phyloP scores from a whole-genome alignment of 176 grass and related monocot species.

The Eleusine coracana region DNA sequence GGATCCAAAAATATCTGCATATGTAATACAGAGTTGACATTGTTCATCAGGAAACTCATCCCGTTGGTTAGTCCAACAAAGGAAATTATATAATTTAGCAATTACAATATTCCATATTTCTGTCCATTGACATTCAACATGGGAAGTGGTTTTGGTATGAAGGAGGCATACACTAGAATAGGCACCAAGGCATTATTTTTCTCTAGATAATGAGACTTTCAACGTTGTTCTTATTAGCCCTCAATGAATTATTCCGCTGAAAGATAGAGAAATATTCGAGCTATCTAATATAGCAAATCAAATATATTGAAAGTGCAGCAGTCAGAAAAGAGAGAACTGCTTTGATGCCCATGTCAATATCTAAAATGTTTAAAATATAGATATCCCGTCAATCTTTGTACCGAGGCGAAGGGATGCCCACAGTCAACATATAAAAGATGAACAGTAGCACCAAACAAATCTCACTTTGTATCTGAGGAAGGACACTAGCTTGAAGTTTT shows the following conservation, averaged over 20 bases:
- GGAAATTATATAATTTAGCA: not conserved
- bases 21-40: not conserved
- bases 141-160: not conserved
- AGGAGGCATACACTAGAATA: not conserved
- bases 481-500: conserved; percentile 20
- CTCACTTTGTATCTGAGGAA: not conserved
- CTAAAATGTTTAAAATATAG: conserved; percentile 18
- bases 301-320: conserved; percentile 3
- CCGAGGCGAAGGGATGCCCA: not conserved
- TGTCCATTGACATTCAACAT: conserved; percentile 4
- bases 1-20: conserved; percentile 2
- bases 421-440: conserved; percentile 25
- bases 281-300: not conserved
- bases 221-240: conserved; percentile 12
- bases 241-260: not conserved
- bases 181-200: not conserved
- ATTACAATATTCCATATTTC: not conserved
- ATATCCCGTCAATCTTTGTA: not conserved
- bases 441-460: conserved; percentile 3
- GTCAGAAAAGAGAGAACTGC: conserved; percentile 4
- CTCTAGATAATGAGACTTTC: not conserved
- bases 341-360: not conserved
- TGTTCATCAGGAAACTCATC: conserved; percentile 1
- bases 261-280: conserved; percentile 25
- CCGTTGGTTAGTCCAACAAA: not conserved